These are phyloP conservation scores for Mortierella sp. DNA, from an alignment of 371 early-diverging fungal genomes.

Conservation along the genomic window DNA sequence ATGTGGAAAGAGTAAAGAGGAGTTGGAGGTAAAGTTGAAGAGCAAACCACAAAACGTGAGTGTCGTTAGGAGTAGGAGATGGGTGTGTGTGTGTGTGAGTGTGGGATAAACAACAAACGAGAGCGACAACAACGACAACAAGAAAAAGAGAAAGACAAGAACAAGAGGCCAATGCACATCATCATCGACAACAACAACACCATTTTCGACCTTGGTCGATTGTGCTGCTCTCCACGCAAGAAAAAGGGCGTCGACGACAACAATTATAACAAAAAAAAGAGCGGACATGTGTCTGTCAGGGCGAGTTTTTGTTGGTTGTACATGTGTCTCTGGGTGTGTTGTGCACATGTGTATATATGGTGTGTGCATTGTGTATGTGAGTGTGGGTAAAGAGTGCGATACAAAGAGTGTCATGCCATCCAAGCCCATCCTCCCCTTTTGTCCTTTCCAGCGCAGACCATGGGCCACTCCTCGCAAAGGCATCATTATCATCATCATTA, in stretches of 20 bases:
- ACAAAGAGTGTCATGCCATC: background rate
- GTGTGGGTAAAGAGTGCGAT: background rate
- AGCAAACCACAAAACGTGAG: background rate
- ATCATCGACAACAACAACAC: background rate
- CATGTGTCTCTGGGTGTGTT: constrained; percentile 11
- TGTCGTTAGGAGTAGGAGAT: background rate
- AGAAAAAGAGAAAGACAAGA: background rate
- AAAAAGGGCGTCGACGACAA: background rate
- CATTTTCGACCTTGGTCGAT: background rate
- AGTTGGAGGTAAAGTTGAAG: background rate
- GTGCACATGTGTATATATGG: background rate
- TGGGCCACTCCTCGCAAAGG: background rate
- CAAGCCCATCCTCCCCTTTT: background rate
- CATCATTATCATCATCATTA: background rate
- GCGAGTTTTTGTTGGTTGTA: constrained; percentile 4
- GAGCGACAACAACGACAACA: background rate
- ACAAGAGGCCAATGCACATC: constrained; percentile 12
- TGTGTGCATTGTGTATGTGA: background rate
- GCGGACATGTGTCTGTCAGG: constrained; percentile 4
- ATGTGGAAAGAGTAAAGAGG: background rate
- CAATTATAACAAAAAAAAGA: background rate
- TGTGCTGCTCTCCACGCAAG: background rate
- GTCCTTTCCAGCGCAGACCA: background rate
- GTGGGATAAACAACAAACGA: background rate
- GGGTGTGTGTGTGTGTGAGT: background rate